These are phyloP conservation scores for Fennellomyces sp. DNA, from an alignment of 371 early-diverging fungal genomes.

Conservation along the genomic window DNA sequence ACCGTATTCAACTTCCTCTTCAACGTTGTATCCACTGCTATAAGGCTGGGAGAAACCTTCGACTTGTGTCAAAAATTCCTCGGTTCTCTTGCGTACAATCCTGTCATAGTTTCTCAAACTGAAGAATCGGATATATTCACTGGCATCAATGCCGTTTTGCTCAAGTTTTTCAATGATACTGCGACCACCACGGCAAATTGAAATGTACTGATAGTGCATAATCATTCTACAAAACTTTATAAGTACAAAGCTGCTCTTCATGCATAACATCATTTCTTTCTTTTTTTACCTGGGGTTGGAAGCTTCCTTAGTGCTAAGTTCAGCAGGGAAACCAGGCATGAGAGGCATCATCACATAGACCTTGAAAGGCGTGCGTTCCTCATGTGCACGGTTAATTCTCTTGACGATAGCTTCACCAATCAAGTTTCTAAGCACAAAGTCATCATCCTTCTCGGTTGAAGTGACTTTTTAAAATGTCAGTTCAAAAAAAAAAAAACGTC, in stretches of 20 bases:
- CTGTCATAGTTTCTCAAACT: slow-evolving; percentile 71
- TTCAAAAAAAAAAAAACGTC: neutral
- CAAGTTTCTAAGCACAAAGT: slow-evolving; percentile 67
- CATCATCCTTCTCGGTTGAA: slow-evolving; percentile 50
- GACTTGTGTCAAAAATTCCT: slow-evolving; percentile 40
- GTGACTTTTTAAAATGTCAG: slow-evolving; percentile 50
- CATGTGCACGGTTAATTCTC: slow-evolving; percentile 78
- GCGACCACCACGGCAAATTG: slow-evolving; percentile 71
- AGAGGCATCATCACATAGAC: slow-evolving; percentile 89
- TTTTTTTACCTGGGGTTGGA: slow-evolving; percentile 54
- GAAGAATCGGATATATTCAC: slow-evolving; percentile 73
- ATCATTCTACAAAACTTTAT: slow-evolving; percentile 51
- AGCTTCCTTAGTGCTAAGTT: slow-evolving; percentile 75
- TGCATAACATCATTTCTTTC: neutral
- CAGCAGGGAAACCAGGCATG: slow-evolving; percentile 91
- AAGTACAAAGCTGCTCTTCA: neutral
- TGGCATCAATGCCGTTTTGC: slow-evolving; percentile 53
- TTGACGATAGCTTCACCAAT: slow-evolving; percentile 81
- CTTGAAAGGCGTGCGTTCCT: slow-evolving; percentile 69
- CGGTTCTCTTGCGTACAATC: slow-evolving; percentile 37
- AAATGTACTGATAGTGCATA: slow-evolving; percentile 76
- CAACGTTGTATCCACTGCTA: neutral
- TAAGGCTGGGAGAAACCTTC: slow-evolving; percentile 32
- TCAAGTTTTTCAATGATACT: slow-evolving; percentile 61
- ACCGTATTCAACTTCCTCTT: slow-evolving; percentile 17